Percentiles rank a stretch among this genome's conserved stretches.
Evolutionary conservation across 2,329 filamentous ascomycete species (phyloP).

Genomic region (Paraconiothyrium brasiliense): DNA sequence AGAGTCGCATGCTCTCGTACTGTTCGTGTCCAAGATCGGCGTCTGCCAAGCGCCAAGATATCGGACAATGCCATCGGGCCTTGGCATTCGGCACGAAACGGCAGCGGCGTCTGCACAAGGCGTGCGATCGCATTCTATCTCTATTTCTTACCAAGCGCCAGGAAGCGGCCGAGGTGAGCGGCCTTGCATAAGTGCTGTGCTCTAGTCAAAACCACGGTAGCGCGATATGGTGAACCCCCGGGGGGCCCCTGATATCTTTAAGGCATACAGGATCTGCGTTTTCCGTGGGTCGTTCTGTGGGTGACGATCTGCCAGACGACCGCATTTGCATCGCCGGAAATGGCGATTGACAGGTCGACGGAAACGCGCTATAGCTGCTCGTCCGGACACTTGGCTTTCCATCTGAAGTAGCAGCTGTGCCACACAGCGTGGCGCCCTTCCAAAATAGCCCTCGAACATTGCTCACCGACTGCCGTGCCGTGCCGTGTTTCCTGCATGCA

Average conservation of each 20-base stretch:
- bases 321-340: not conserved
- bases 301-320: not conserved
- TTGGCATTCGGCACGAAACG: not conserved
- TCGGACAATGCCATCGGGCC: constrained; percentile 1
- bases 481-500: not conserved
- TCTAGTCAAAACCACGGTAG: not conserved
- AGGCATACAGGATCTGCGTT: not conserved
- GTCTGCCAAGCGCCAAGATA: not conserved
- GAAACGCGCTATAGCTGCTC: too few species aligned
- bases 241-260: not conserved
- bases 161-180: not conserved
- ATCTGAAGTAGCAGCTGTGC: not conserved
- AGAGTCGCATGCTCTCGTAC: constrained; percentile 3
- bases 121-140: not conserved
- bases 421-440: not conserved
- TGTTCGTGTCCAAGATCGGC: not conserved
- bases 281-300: not conserved
- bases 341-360: not conserved
- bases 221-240: not conserved
- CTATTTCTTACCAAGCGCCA: not conserved
- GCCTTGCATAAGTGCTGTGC: not conserved
- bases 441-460: too few species aligned
- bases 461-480: not conserved
- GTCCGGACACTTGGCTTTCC: not conserved
- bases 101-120: not conserved